Percentiles rank a stretch among this genome's conserved stretches.
These are phyloP conservation scores for Trichomonascaceae sp. DNA, from an alignment of 1,139 yeast genomes.

Conservation along the genomic window DNA sequence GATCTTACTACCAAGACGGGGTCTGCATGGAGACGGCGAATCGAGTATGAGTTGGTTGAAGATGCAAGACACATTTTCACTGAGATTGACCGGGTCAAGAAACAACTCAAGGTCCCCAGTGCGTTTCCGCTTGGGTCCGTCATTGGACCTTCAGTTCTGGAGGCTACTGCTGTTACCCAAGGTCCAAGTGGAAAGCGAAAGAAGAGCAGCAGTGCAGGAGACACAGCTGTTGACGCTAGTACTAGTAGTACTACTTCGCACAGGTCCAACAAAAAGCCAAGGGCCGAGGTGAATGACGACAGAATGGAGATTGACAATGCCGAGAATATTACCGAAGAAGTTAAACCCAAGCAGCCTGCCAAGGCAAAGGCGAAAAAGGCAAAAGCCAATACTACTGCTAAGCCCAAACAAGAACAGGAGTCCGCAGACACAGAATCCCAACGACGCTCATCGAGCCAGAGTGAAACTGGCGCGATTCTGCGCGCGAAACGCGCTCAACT, in stretches of 20 bases:
- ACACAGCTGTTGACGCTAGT: neutral
- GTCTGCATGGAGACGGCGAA: conserved; percentile 41
- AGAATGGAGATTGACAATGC: neutral
- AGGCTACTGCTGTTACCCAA: conserved; percentile 8
- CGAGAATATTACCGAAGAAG: neutral
- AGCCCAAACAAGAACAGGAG: too few relatives aligned
- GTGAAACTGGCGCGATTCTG: too few relatives aligned
- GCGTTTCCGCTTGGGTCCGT: conserved; percentile 21
- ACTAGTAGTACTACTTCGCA: too few relatives aligned
- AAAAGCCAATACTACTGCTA: too few relatives aligned
- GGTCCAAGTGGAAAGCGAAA: conserved; percentile 4
- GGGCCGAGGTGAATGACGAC: neutral
- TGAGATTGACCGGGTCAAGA: conserved; percentile 30
- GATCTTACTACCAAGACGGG: conserved; percentile 34
- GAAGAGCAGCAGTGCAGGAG: conserved; percentile 2
- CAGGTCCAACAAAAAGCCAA: conserved; percentile 1
- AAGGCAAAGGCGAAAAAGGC: neutral
- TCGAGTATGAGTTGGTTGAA: conserved; percentile 59
- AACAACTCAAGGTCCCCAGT: conserved; percentile 5
- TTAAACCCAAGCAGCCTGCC: neutral
- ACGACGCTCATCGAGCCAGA: too few relatives aligned
- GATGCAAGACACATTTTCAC: conserved; percentile 50
- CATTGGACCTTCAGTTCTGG: conserved; percentile 11
- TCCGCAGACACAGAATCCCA: too few relatives aligned
- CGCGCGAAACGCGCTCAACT: too few relatives aligned